Base-by-base conservation (phyloP, 352 stramenopile genomes). In the Pythium catenulatum region DNA sequence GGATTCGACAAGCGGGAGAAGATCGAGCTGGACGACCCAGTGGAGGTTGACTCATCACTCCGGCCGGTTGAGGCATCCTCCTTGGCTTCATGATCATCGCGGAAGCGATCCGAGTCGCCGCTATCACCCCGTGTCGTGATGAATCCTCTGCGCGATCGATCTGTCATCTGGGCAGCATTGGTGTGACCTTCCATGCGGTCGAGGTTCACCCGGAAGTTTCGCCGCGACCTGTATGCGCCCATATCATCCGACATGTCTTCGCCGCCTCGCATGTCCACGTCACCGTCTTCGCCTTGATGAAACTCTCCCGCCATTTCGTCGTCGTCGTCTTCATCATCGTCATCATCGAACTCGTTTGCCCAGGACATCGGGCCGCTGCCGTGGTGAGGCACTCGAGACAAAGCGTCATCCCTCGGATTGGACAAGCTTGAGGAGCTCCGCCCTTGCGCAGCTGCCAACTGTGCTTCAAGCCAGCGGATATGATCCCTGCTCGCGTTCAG, bases 1-100 rank as follows among this genome's bases (percentile, higher is more conserved):
- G 95, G 95, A 48, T 98, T 98, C 0, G 95, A 96, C 8, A 98
- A 90, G n/a, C 95, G 92, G 21, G 94, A 96, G 65, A 98, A 98
- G 43, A 98, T 98, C 0, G 93, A 97, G 9, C 88, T 88, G 15
- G 89, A 87, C 9, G 79, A 73, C 8, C 79, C 82, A 2, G 89
- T 90, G 0, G 93, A 92, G 0, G 90, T 92, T 30, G 93, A 96
- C 61, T 97, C 95, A 43, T 96, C 94, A 59, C 94, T 97, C 4
- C 90, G 90, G 34, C 95, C 79, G 6, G 92, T 94, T 3, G 92
- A 91, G 17, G 92, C 93, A 27, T 95, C 92, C 21, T 91, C 90
- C 37, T 86, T 85, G 11, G 56, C 69, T 45, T 32, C 48, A 54
- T 59, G 36, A 25, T 88, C 78, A 27, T 89, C 79, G 32, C 81